Evolutionary conservation across 2,329 filamentous ascomycete species (phyloP).

Genomic region (Drechslerella dactyloides): DNA sequence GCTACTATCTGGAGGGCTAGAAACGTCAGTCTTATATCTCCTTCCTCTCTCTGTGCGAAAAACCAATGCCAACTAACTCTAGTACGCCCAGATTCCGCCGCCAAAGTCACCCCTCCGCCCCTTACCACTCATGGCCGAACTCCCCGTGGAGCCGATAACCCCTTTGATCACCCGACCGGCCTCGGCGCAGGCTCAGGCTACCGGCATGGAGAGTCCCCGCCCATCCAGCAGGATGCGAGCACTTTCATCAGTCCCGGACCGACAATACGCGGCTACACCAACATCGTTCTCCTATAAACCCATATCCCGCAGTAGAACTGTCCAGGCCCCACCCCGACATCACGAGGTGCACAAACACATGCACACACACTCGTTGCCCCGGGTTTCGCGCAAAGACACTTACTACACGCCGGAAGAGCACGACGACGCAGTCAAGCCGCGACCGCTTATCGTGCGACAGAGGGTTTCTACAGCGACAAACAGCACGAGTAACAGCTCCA

Average conservation of each 20-base stretch:
- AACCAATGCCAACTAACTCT: constrained; percentile 6
- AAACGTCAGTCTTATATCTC: constrained; percentile 26
- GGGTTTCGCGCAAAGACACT: constrained; percentile 27
- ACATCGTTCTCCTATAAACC: constrained; percentile 11
- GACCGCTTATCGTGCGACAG: constrained; percentile 42
- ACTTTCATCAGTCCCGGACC: constrained; percentile 12
- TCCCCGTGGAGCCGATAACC: constrained; percentile 23
- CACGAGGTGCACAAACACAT: constrained; percentile 24
- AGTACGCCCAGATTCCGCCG: constrained; percentile 26
- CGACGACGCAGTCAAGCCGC: constrained; percentile 31
- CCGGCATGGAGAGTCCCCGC: constrained; percentile 4
- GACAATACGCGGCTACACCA: constrained; percentile 7
- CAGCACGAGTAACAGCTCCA: constrained; percentile 44
- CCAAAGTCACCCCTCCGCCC: constrained; percentile 45
- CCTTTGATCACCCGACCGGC: constrained; percentile 7
- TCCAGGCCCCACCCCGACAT: constrained; percentile 21
- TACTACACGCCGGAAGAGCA: constrained; percentile 45
- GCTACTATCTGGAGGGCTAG: constrained; percentile 46
- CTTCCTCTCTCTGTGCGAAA: background rate
- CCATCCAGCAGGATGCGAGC: constrained; percentile 19
- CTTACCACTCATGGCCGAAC: constrained; percentile 24
- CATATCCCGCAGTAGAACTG: constrained; percentile 27
- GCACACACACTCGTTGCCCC: constrained; percentile 9
- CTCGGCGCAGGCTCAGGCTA: constrained; percentile 2
- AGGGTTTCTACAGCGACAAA: constrained; percentile 27